A percentile compares a stretch with the other conserved stretches of the same genome.
These are phyloP conservation scores for Eimeria praecox DNA, from an alignment of 169 alveolate species.

Conservation along the genomic window DNA sequence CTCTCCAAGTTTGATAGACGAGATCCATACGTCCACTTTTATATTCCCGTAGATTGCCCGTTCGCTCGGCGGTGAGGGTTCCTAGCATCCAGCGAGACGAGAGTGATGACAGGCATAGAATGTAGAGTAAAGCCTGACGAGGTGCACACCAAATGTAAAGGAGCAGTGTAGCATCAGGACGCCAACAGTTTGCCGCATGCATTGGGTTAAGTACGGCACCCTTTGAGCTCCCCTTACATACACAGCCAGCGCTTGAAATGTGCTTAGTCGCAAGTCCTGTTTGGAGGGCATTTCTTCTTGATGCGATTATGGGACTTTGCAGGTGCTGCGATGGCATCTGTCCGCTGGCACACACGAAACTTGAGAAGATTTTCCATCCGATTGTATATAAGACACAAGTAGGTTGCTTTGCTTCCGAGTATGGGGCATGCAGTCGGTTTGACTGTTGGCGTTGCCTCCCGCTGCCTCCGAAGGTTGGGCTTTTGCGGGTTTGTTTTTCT, in stretches of 20 bases:
- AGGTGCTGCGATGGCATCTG: slow-evolving; percentile 89
- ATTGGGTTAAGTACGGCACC: background rate
- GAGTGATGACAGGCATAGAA: background rate
- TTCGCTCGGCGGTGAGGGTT: slow-evolving; percentile 81
- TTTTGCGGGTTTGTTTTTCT: background rate
- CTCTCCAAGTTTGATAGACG: slow-evolving; percentile 84
- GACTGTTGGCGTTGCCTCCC: background rate
- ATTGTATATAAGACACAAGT: slow-evolving; percentile 90
- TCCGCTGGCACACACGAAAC: slow-evolving; percentile 91
- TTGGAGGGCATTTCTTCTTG: background rate
- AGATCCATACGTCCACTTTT: slow-evolving; percentile 88
- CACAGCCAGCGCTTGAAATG: background rate
- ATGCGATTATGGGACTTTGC: background rate
- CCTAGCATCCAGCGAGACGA: background rate
- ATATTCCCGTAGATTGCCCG: slow-evolving; percentile 92
- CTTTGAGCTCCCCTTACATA: background rate
- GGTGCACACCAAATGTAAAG: background rate
- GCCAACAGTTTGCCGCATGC: background rate
- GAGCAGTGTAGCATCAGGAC: background rate
- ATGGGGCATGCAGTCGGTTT: background rate
- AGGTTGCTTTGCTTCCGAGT: slow-evolving; percentile 64
- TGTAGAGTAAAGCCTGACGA: background rate
- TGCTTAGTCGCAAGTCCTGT: background rate
- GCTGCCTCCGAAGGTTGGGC: background rate
- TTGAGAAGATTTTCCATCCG: slow-evolving; percentile 92